phyloP scores from a whole-genome alignment of 805 yeast species.

The Grigorovia yakushimaensis region DNA sequence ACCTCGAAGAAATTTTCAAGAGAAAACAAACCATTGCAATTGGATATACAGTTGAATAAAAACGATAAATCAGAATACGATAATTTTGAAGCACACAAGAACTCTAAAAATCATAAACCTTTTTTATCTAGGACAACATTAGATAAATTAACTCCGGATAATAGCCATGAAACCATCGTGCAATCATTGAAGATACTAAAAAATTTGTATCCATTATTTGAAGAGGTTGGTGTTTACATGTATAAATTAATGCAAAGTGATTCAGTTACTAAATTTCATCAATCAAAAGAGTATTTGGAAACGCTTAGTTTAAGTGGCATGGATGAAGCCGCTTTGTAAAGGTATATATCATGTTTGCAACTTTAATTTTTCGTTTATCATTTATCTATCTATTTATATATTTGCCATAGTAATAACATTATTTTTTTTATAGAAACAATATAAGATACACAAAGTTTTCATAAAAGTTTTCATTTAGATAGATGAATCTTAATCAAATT shows the following conservation, averaged over 20 bases:
- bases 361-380: background rate
- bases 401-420: background rate
- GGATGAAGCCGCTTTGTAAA: background rate
- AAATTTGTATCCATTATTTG: conserved; percentile 35
- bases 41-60: background rate
- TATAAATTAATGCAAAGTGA: conserved; percentile 59
- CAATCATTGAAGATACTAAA: conserved; percentile 30
- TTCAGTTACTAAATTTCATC: conserved; percentile 60
- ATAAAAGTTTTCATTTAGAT: too few species aligned
- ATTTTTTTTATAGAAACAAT: background rate
- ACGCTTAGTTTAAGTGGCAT: conserved; percentile 2
- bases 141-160: background rate
- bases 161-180: conserved; percentile 3
- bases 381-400: background rate
- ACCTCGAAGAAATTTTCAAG: background rate
- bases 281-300: conserved; percentile 32
- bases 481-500: background rate
- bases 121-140: background rate
- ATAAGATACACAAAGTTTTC: too few species aligned
- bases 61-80: background rate
- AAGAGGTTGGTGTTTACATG: conserved; percentile 40
- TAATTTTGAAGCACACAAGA: too few species aligned
- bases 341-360: background rate
- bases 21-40: background rate
- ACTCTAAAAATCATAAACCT: background rate